phyloP scores from a whole-genome alignment of 441 rosid species.

The Gossypium davidsonii region DNA sequence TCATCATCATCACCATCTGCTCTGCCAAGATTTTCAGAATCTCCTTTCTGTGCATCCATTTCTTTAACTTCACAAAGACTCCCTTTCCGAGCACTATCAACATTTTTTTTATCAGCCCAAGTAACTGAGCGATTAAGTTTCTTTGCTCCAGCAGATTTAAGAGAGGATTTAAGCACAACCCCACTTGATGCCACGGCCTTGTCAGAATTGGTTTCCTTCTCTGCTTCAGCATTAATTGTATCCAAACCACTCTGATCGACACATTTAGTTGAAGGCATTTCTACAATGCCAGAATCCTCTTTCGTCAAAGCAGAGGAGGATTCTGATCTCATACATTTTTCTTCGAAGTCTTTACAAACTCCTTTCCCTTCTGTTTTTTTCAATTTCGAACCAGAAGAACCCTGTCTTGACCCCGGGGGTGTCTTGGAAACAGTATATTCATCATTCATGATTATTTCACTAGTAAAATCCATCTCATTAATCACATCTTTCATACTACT shows the following conservation, averaged over 20 bases:
- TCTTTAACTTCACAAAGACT: constrained; percentile 48
- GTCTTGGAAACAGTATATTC: constrained; percentile 54
- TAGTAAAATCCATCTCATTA: constrained; percentile 51
- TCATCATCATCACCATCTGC: constrained; percentile 30
- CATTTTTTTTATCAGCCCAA: constrained; percentile 63
- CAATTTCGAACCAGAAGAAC: constrained; percentile 19
- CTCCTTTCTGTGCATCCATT: constrained; percentile 25
- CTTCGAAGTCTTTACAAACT: constrained; percentile 19
- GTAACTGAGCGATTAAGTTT: constrained; percentile 48
- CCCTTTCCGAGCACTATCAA: constrained; percentile 24
- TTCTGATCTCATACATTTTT: constrained; percentile 13
- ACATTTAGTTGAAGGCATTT: constrained; percentile 27
- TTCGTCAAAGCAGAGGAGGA: constrained; percentile 30
- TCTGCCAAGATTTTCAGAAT: constrained; percentile 13
- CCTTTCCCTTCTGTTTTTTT: constrained; percentile 30
- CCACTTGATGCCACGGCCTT: constrained; percentile 27
- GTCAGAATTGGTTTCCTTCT: constrained; percentile 21
- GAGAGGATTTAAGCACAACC: constrained; percentile 54
- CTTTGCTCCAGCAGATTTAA: constrained; percentile 51
- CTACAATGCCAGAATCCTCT: constrained; percentile 22
- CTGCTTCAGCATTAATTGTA: constrained; percentile 16
- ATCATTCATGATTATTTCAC: constrained; percentile 52
- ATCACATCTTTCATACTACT: constrained; percentile 28
- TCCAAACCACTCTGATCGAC: constrained; percentile 19
- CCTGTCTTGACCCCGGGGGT: constrained; percentile 28